Percentiles rank a stretch among this genome's conserved stretches.
phyloP scores from a whole-genome alignment of 1,139 yeast genomes.

The Saccharomyces pastorianus region DNA sequence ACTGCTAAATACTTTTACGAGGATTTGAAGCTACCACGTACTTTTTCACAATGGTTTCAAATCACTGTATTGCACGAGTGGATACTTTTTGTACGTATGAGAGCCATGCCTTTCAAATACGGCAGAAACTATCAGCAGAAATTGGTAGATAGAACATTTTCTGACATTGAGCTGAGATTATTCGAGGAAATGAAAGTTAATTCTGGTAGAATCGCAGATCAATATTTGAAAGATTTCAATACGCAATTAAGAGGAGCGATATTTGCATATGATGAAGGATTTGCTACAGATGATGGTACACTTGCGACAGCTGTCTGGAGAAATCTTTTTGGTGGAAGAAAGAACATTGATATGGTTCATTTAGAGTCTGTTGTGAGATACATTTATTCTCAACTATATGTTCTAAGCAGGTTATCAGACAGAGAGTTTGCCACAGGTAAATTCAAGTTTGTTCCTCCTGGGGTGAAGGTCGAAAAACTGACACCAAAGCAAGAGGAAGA shows the following conservation, averaged over 20 bases:
- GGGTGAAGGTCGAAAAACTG: slow-evolving; percentile 65
- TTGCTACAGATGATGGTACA: slow-evolving; percentile 73
- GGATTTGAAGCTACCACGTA: slow-evolving; percentile 69
- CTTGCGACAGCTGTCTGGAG: slow-evolving; percentile 88
- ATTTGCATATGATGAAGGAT: slow-evolving; percentile 88
- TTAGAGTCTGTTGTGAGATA: slow-evolving; percentile 83
- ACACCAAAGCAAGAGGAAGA: slow-evolving; percentile 52
- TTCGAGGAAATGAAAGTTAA: slow-evolving; percentile 76
- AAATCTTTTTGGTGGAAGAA: slow-evolving; percentile 80
- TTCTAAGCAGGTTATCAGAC: slow-evolving; percentile 75
- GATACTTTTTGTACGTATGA: slow-evolving; percentile 89
- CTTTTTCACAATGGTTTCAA: slow-evolving; percentile 93
- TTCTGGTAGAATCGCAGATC: slow-evolving; percentile 78
- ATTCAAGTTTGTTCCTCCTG: slow-evolving; percentile 79
- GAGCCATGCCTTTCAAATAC: slow-evolving; percentile 87
- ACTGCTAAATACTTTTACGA: slow-evolving; percentile 70
- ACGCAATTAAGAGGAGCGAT: slow-evolving; percentile 84
- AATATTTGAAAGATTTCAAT: slow-evolving; percentile 82
- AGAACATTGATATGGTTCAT: slow-evolving; percentile 72
- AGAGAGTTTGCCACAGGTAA: slow-evolving; percentile 89
- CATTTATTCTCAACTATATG: slow-evolving; percentile 81
- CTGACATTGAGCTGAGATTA: slow-evolving; percentile 80
- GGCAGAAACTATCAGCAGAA: slow-evolving; percentile 89
- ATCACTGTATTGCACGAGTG: slow-evolving; percentile 85
- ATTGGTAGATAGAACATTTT: slow-evolving; percentile 78